A percentile compares a stretch with the other conserved stretches of the same genome.
phyloP scores from a whole-genome alignment of 139 green algal genomes.

The Coelastrella sp. region DNA sequence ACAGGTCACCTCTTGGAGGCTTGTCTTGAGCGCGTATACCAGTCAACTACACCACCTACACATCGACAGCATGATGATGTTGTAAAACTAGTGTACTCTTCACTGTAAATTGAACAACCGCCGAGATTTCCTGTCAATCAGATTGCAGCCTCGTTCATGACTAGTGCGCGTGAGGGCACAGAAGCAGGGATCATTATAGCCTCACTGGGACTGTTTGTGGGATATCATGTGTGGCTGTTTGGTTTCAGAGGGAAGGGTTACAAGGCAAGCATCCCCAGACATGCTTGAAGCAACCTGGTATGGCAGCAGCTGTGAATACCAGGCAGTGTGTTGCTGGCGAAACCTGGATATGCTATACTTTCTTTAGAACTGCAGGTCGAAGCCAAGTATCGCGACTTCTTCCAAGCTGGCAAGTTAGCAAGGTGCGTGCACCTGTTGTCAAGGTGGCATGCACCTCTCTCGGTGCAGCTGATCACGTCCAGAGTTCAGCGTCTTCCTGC shows the following conservation, averaged over 20 bases:
- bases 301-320: too few relatives aligned
- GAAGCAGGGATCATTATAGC: not conserved
- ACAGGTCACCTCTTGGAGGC: too few relatives aligned
- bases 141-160: not conserved
- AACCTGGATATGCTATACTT: not conserved
- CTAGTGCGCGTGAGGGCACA: not conserved
- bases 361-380: slow-evolving; percentile 17
- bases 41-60: too few relatives aligned
- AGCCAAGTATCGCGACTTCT: slow-evolving; percentile 39
- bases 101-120: too few relatives aligned
- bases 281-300: too few relatives aligned
- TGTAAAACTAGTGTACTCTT: too few relatives aligned
- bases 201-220: slow-evolving; percentile 8
- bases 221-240: slow-evolving; percentile 38
- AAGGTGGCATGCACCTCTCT: too few relatives aligned
- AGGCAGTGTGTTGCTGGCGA: not conserved
- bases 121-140: not conserved
- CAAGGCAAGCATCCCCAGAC: not conserved
- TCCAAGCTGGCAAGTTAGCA: slow-evolving; percentile 33
- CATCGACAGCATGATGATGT: too few relatives aligned
- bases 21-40: not conserved
- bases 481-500: too few relatives aligned
- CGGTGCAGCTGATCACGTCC: too few relatives aligned
- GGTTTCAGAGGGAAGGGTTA: slow-evolving; percentile 7
- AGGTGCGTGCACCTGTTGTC: not conserved